Conservation (phyloP, 2,329 filamentous ascomycete genomes). For the Apiospora hydei region DNA sequence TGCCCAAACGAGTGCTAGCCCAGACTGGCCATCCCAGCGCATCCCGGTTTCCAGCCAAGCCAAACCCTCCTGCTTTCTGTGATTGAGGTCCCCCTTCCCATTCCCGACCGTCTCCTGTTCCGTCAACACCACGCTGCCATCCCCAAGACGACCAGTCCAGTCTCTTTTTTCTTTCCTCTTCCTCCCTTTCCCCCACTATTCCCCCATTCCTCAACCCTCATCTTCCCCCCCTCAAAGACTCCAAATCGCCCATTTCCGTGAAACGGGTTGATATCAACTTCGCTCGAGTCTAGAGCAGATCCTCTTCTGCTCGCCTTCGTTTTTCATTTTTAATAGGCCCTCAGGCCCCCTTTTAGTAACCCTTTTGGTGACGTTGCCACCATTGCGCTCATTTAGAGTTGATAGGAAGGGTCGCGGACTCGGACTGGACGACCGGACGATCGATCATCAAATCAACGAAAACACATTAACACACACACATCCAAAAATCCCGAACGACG, state of each 20-base stretch:
- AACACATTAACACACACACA: background rate
- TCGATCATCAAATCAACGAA: conserved; percentile 19
- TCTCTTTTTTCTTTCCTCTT: conserved; percentile 5
- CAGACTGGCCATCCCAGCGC: conserved; percentile 4
- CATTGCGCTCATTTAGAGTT: conserved; percentile 28
- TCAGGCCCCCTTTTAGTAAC: conserved; percentile 25
- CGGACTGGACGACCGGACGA: conserved; percentile 24
- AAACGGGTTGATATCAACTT: conserved; percentile 27
- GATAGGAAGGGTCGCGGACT: conserved; percentile 22
- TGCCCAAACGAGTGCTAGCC: background rate
- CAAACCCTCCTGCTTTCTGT: conserved; percentile 12
- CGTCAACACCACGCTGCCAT: conserved; percentile 28
- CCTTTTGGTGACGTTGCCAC: conserved; percentile 30
- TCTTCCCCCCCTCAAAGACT: conserved; percentile 19
- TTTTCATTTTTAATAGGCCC: conserved; percentile 24
- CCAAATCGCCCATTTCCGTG: conserved; percentile 29
- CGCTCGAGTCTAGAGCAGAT: conserved; percentile 17
- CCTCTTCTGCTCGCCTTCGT: conserved; percentile 9
- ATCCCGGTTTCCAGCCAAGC: conserved; percentile 15
- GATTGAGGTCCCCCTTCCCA: conserved; percentile 17
- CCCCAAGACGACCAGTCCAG: conserved; percentile 14
- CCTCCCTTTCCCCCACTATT: conserved; percentile 20
- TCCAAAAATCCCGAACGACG: background rate
- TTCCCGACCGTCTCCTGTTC: conserved; percentile 22
- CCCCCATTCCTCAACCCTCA: conserved; percentile 21